Percentiles rank a stretch among this genome's conserved stretches.
Conservation (phyloP, 805 yeast species). For the Kuraishia borneana region DNA sequence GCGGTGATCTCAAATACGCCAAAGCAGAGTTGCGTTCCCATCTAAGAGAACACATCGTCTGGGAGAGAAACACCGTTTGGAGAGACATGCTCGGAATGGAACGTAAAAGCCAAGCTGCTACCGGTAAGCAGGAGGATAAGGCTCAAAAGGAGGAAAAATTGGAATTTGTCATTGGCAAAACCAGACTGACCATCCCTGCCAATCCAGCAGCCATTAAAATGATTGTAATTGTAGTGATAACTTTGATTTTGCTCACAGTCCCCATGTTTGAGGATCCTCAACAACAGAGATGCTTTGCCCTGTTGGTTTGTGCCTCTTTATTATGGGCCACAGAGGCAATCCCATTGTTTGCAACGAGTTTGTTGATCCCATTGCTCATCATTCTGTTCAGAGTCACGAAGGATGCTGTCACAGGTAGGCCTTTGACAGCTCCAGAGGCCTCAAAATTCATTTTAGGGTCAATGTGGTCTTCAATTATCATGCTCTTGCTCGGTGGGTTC, state of each 20-base stretch:
- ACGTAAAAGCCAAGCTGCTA: constrained; percentile 72
- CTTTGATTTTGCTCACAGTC: constrained; percentile 34
- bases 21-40: constrained; percentile 36
- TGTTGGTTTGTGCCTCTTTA: constrained; percentile 69
- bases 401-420: constrained; percentile 34
- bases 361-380: constrained; percentile 71
- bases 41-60: constrained; percentile 85
- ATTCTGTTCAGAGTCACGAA: constrained; percentile 64
- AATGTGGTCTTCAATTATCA: constrained; percentile 94
- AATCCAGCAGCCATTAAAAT: constrained; percentile 28
- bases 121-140: constrained; percentile 9
- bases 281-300: constrained; percentile 72
- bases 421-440: constrained; percentile 57
- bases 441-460: constrained; percentile 68
- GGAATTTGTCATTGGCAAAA: constrained; percentile 17
- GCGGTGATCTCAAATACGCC: constrained; percentile 27
- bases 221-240: constrained; percentile 33
- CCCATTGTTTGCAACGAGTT: constrained; percentile 83
- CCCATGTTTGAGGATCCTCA: constrained; percentile 55
- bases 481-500: constrained; percentile 87
- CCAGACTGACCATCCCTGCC: constrained; percentile 20
- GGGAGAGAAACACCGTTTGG: constrained; percentile 98
- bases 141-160: constrained; percentile 9
- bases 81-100: constrained; percentile 89
- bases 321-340: constrained; percentile 95